phyloP scores from a whole-genome alignment of 2,329 filamentous ascomycete species.

The Leptographium procerum region DNA sequence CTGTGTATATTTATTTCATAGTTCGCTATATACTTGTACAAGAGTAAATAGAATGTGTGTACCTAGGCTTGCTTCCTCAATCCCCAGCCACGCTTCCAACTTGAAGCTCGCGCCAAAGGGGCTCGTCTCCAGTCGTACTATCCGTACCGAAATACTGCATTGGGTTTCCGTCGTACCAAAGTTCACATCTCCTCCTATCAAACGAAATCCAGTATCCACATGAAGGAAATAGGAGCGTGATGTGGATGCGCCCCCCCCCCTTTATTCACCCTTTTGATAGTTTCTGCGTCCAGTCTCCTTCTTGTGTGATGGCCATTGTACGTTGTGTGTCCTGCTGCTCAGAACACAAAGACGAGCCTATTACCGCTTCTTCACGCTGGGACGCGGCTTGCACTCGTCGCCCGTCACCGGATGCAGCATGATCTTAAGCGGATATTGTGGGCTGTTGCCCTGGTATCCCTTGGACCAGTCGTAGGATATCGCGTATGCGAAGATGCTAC shows the following conservation, averaged over 20 bases:
- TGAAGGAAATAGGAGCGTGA: neutral
- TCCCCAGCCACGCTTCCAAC: neutral
- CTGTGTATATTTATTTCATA: neutral
- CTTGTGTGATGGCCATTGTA: neutral
- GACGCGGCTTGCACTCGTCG: slow-evolving; percentile 52
- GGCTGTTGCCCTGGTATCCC: slow-evolving; percentile 76
- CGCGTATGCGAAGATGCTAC: slow-evolving; percentile 77
- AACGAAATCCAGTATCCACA: neutral
- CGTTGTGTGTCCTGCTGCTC: neutral
- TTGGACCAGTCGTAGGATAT: slow-evolving; percentile 98
- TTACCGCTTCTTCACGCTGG: slow-evolving; percentile 48
- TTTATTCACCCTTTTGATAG: neutral
- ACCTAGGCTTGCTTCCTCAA: neutral
- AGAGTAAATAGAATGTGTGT: neutral
- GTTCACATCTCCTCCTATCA: neutral
- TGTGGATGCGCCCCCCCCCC: too few species aligned
- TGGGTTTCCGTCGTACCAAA: neutral
- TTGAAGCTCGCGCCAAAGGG: neutral
- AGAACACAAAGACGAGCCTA: neutral
- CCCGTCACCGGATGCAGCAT: slow-evolving; percentile 67
- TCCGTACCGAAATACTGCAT: neutral
- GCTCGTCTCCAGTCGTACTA: neutral
- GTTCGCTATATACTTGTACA: neutral
- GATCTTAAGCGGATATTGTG: slow-evolving; percentile 64
- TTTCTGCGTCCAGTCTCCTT: neutral